Base-by-base conservation (phyloP, 2,329 filamentous ascomycete genomes). In the Westerdykella ornata region DNA sequence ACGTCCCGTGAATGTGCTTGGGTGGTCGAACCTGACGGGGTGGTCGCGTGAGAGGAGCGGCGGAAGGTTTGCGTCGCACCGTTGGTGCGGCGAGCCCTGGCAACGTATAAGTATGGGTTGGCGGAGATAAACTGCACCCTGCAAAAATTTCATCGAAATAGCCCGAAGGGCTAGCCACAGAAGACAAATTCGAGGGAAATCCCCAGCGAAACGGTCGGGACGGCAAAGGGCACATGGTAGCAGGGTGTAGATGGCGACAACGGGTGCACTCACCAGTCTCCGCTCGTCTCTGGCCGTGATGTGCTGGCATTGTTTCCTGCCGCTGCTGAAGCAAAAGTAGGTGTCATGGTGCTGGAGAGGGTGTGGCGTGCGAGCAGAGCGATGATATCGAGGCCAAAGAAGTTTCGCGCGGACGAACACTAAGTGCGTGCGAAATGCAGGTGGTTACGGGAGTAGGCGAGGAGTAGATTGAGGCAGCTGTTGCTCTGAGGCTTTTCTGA, bases 31-130 rank as follows among this genome's bases (percentile, higher is more conserved):
- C 56, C 60, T 37, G 74, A 72, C 47, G 69, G 63, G 51, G 72
- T 75, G 42, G 76, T 74, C 53, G 77, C 77, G 60, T 77, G 71
- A 56, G 79, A 82, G 33, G 78, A 71, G 56, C 80, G 74, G 48
- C 79, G 77, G 68, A 83, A 82, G 52, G 80, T 83, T 65, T 81
- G 78, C 48, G 79, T 81, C 51, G 77, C 75, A 67, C 80, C 80
- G 59, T 83, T 83, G 53, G 76, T 72, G 59, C 79, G 77, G 62
- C 79, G 76, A 62, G 78, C 71, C 78, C 79, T 82, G 41, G 33
- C 22, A 34, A 35, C 22, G 48, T 38, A 47, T 57, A 18, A 61
- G 52, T 43, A 46, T 20, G 13, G 17, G 45, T 54, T 52, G 36
- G 3, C 40, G 37, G 38, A 5, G 56, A 48, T 42, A 46, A 52